Evolutionary conservation across 768 basidiomycete species (phyloP), one percentile per base, ranked within the genome.

Genomic region (Lactarius quietus): DNA sequence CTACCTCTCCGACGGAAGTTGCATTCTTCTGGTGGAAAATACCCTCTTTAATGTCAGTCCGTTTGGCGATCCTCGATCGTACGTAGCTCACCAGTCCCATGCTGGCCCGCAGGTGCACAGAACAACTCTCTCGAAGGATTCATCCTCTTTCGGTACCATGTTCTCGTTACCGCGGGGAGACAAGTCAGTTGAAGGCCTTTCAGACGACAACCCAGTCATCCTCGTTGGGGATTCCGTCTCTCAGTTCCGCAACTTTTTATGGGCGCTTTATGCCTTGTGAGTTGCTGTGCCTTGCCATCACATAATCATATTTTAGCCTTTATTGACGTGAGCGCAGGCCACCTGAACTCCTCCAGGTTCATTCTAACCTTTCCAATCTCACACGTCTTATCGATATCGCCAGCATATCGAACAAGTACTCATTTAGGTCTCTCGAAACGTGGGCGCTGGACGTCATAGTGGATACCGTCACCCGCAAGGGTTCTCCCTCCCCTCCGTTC

Each of bases 401-500:
- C 5, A 81, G 81, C 12, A 78, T 90, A 15, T 80, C 88, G 31
- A 85, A 85, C 77, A 91, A 90, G 76, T 91, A 91, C 70, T 81
- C 83, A 28, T 90, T 90, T 82, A 88, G 84, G 73, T 83, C 85
- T 10, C 73, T 88, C 36, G 90, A 91, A 73, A 85, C 83, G 1
- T 91, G 89, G 89, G 83, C 87, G 1, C 79, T 91, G 23, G 86
- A 89, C 66, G 85, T 82, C n/a, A 86, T 91, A 55, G 85, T 87
- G 66, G 84, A 86, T 70, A 86, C 83, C 65, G 83, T 89, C 28
- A 84, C 84, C 66, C 81, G 79, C 58, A 84, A 83, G 70, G 80
- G 82, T 31, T 83, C 83, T 1, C 83, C 84, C 2, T 76, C 85
- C 67, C 77, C 76, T 51, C 71, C 78, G 39, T 78, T 80, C 51